These are phyloP conservation scores for Friedmanniomyces simplex DNA, from an alignment of 495 filamentous ascomycete genomes.

Conservation along the genomic window DNA sequence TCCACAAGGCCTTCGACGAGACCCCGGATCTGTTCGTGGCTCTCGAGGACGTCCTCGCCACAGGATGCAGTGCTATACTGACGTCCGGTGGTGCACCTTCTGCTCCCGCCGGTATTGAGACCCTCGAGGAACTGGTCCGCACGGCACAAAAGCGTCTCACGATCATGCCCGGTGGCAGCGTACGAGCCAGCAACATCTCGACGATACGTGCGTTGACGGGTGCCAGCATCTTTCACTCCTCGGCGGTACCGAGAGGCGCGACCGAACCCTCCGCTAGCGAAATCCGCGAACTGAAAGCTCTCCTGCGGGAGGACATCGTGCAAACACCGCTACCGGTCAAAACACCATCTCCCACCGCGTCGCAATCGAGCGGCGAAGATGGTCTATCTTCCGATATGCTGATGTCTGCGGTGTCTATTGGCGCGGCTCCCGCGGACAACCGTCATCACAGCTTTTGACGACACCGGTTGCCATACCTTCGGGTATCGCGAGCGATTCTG, in stretches of 20 bases:
- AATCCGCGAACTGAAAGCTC: background rate
- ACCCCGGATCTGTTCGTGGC: conserved; percentile 28
- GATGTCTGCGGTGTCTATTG: background rate
- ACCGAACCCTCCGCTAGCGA: conserved; percentile 1
- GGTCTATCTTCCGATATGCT: background rate
- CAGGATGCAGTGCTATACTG: conserved; percentile 39
- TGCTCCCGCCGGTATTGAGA: conserved; percentile 17
- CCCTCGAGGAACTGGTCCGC: conserved; percentile 18
- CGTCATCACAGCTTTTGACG: background rate
- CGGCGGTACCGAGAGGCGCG: background rate
- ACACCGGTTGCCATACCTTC: too few relatives aligned
- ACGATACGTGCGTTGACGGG: background rate
- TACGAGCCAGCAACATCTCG: conserved; percentile 8
- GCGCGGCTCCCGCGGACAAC: background rate
- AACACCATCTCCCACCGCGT: background rate
- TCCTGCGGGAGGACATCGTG: background rate
- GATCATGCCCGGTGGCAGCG: conserved; percentile 17
- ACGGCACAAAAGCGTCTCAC: conserved; percentile 4
- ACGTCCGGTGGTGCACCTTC: conserved; percentile 37
- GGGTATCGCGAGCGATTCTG: background rate
- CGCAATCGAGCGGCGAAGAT: background rate
- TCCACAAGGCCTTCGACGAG: conserved; percentile 44
- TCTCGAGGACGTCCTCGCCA: conserved; percentile 29
- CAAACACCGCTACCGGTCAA: background rate
- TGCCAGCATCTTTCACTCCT: conserved; percentile 9